Evolutionary conservation across 2,329 filamentous ascomycete genomes (phyloP).

Genomic region (Ceratocystiopsis minuta): DNA sequence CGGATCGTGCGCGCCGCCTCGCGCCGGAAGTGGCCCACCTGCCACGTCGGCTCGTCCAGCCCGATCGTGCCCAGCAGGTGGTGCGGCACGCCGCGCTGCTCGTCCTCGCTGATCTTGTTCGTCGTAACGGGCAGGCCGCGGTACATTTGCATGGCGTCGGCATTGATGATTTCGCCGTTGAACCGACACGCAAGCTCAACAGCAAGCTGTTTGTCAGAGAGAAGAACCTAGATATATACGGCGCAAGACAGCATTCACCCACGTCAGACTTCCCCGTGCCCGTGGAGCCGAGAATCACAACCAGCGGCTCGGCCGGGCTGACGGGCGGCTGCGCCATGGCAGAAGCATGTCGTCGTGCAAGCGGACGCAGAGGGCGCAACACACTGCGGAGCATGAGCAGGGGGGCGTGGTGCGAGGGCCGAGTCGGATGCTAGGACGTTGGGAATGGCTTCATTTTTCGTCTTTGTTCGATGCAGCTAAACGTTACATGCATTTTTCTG

Average conservation of each 20-base stretch:
- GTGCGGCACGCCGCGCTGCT: slow-evolving; percentile 67
- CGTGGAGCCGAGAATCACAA: slow-evolving; percentile 75
- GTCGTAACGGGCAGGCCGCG: slow-evolving; percentile 82
- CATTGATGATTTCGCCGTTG: slow-evolving; percentile 90
- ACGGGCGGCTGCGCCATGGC: slow-evolving; percentile 20
- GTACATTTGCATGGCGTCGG: slow-evolving; percentile 97
- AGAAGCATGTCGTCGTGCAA: slow-evolving; percentile 8
- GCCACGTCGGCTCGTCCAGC: slow-evolving; percentile 65
- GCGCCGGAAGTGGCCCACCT: slow-evolving; percentile 56
- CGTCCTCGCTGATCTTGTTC: slow-evolving; percentile 66
- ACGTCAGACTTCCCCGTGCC: slow-evolving; percentile 90
- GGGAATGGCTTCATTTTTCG: too few relatives aligned
- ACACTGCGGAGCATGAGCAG: slow-evolving; percentile 1
- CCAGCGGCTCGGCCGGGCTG: slow-evolving; percentile 37
- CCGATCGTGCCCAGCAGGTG: slow-evolving; percentile 70
- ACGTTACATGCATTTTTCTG: too few relatives aligned
- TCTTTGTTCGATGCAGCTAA: too few relatives aligned
- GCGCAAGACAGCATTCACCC: slow-evolving; percentile 4
- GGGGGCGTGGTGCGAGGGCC: too few relatives aligned
- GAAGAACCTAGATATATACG: not conserved
- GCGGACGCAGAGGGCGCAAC: not conserved
- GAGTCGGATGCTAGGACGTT: not conserved
- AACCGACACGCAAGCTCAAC: slow-evolving; percentile 69
- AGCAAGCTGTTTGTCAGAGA: slow-evolving; percentile 43
- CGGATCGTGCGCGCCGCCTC: slow-evolving; percentile 51